Conservation (phyloP, 2,329 filamentous ascomycete species). For the Colletotrichum gloeosporioides region DNA sequence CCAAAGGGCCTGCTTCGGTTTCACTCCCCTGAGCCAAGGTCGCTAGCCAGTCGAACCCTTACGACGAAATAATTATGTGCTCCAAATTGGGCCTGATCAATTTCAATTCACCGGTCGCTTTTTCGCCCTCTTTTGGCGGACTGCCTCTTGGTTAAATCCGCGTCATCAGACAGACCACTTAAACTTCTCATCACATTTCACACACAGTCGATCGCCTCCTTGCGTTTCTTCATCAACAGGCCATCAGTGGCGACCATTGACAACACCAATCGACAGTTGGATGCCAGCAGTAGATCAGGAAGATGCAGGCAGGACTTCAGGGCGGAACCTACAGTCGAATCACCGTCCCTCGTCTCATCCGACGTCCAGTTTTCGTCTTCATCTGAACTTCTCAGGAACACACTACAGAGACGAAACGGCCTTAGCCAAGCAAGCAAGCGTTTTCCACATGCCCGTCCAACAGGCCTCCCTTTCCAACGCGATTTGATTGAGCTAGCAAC, state of each 20-base stretch:
- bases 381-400: slow-evolving; percentile 5
- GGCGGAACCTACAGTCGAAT: background rate
- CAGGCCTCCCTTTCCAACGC: background rate
- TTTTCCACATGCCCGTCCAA: background rate
- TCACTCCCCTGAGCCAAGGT: background rate
- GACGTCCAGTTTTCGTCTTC: background rate
- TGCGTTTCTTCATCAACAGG: background rate
- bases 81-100: background rate
- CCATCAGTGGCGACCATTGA: background rate
- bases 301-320: background rate
- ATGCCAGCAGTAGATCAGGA: background rate
- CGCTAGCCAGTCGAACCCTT: background rate
- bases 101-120: background rate
- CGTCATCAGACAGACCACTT: background rate
- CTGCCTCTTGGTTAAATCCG: background rate
- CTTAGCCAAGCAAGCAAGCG: slow-evolving; percentile 8
- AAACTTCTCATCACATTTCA: background rate
- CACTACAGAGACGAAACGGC: slow-evolving; percentile 14
- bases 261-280: background rate
- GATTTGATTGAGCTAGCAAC: background rate
- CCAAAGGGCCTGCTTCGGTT: background rate
- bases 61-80: background rate
- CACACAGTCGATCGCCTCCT: background rate
- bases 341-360: background rate
- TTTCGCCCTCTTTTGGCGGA: background rate